A percentile compares a stretch with the other conserved stretches of the same genome.
Evolutionary conservation across 495 filamentous ascomycete species (phyloP).

Genomic region (Massariosphaeria phaeospora): DNA sequence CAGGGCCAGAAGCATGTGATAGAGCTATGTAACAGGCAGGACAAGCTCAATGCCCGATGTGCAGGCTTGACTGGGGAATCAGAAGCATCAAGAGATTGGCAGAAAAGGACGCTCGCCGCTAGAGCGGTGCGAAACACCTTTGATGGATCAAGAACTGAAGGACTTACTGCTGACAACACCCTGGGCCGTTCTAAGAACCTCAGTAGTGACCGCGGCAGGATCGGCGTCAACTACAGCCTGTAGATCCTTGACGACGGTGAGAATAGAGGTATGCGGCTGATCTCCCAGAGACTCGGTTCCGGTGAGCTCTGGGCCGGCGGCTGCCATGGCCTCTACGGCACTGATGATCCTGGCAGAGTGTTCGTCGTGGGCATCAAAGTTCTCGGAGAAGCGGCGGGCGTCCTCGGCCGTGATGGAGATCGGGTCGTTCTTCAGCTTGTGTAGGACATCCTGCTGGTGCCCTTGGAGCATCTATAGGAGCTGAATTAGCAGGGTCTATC

Average conservation of each 20-base stretch:
- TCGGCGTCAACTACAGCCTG: constrained; percentile 7
- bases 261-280: neutral
- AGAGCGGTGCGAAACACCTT: too few species aligned
- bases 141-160: too few species aligned
- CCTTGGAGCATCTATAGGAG: neutral
- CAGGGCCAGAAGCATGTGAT: too few species aligned
- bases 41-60: too few species aligned
- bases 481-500: neutral
- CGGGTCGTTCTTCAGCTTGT: constrained; percentile 20
- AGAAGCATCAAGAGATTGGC: neutral
- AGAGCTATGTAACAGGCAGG: too few species aligned
- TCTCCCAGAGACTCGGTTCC: neutral
- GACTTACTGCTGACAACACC: constrained; percentile 18
- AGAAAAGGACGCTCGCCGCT: too few species aligned
- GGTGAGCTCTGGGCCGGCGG: constrained; percentile 1
- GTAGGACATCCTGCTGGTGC: constrained; percentile 11
- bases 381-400: constrained; percentile 17
- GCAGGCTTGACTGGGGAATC: neutral
- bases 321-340: constrained; percentile 10
- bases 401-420: constrained; percentile 15
- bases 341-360: constrained; percentile 13
- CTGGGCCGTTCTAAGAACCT: constrained; percentile 12
- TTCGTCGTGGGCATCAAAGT: constrained; percentile 8
- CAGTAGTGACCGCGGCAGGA: constrained; percentile 10
- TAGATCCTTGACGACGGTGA: constrained; percentile 16